Conservation (phyloP, 352 stramenopile species). For the Globisporangium carolinianum region DNA sequence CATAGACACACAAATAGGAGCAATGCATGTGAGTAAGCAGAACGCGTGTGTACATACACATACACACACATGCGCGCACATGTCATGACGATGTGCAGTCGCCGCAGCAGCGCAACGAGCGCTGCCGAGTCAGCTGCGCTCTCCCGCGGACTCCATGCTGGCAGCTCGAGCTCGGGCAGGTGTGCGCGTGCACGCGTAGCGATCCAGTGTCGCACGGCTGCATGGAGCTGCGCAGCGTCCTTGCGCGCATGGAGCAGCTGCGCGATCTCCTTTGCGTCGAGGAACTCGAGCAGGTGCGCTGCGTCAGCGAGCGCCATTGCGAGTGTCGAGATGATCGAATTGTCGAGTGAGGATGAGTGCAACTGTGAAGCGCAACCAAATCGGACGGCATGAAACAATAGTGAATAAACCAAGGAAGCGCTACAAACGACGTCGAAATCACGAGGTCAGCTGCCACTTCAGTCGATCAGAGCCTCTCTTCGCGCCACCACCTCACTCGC, state of each 20-base stretch:
- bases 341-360: not conserved
- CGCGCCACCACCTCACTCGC: no score
- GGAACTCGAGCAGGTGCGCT: slow-evolving; percentile 45
- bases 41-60: not conserved
- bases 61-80: slow-evolving; percentile 25
- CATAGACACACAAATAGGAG: not conserved
- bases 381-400: not conserved
- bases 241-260: slow-evolving; percentile 27
- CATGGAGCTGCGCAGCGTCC: slow-evolving; percentile 15
- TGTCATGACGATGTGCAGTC: slow-evolving; percentile 37
- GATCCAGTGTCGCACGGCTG: slow-evolving; percentile 38
- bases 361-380: no score
- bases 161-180: slow-evolving; percentile 22
- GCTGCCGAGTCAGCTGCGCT: slow-evolving; percentile 21
- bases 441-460: no score
- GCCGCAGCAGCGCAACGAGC: slow-evolving; percentile 37
- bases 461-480: not conserved
- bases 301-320: slow-evolving; percentile 24
- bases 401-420: not conserved
- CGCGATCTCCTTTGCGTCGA: slow-evolving; percentile 29
- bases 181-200: slow-evolving; percentile 18
- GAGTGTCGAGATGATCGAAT: not conserved
- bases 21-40: not conserved
- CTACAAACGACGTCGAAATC: no score
- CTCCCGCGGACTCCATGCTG: slow-evolving; percentile 15